A percentile compares a stretch with the other conserved stretches of the same genome.
These are phyloP conservation scores for Amphirosellinia nigrospora DNA, from an alignment of 495 filamentous ascomycete genomes.

Conservation along the genomic window DNA sequence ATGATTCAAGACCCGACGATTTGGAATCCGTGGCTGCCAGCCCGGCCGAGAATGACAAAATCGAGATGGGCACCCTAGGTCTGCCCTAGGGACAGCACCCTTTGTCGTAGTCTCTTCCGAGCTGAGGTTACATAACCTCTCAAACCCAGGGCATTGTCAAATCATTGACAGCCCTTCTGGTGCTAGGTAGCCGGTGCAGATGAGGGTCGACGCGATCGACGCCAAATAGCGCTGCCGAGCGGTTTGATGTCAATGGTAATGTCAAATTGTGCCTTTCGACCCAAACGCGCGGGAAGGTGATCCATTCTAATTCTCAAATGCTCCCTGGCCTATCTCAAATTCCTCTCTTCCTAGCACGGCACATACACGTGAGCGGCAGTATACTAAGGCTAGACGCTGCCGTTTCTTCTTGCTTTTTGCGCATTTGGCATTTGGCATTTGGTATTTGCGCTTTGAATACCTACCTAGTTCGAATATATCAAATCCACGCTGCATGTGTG, in stretches of 20 bases:
- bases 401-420: not conserved
- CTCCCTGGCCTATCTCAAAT: constrained; percentile 25
- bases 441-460: not conserved
- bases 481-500: constrained; percentile 21
- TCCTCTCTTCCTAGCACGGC: not conserved
- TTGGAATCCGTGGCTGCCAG: constrained; percentile 21
- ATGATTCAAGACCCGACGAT: constrained; percentile 14
- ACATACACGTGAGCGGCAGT: constrained; percentile 12
- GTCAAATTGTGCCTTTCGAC: constrained; percentile 15
- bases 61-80: constrained; percentile 5
- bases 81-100: not conserved
- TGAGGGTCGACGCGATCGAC: constrained; percentile 20
- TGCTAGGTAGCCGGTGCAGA: constrained; percentile 1
- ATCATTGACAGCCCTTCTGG: constrained; percentile 7
- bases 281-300: constrained; percentile 8
- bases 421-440: too few species aligned
- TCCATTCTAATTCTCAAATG: constrained; percentile 23
- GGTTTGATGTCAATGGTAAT: constrained; percentile 16
- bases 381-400: not conserved
- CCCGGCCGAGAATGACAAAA: constrained; percentile 25
- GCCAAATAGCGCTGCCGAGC: not conserved
- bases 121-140: constrained; percentile 20
- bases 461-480: constrained; percentile 17
- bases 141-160: constrained; percentile 11
- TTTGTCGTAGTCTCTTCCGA: constrained; percentile 20